Conservation (phyloP, 495 filamentous ascomycete genomes). For the Podospora pseudoanserina region DNA sequence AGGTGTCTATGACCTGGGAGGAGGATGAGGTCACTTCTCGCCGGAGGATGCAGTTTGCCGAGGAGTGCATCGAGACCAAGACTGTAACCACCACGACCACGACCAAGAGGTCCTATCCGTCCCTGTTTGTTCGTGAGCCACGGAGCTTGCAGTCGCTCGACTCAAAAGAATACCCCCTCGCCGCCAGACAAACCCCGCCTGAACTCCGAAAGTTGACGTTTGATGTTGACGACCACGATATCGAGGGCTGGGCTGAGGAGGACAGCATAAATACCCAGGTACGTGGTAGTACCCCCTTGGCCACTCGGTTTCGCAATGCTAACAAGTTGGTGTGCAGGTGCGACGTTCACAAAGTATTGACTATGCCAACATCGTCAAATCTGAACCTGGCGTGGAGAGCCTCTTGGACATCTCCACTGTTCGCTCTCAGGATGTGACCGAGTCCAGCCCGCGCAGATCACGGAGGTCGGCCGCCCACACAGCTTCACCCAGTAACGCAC, state of each 20-base stretch:
- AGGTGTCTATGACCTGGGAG: conserved; percentile 45
- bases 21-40: conserved; percentile 38
- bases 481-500: conserved; percentile 36
- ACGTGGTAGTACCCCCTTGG: not conserved
- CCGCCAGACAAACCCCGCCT: conserved; percentile 71
- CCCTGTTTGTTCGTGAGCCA: conserved; percentile 71
- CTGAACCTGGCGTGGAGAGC: conserved; percentile 34
- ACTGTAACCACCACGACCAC: conserved; percentile 91
- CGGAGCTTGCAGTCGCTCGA: conserved; percentile 71
- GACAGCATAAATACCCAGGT: conserved; percentile 47
- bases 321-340: conserved; percentile 20
- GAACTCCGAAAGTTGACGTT: conserved; percentile 71
- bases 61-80: conserved; percentile 59
- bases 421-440: conserved; percentile 22
- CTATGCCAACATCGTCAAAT: conserved; percentile 32
- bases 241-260: conserved; percentile 59
- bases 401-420: conserved; percentile 24
- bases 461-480: conserved; percentile 27
- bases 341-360: conserved; percentile 35
- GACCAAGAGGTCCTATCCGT: conserved; percentile 84
- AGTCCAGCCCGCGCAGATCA: conserved; percentile 24
- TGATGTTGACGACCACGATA: conserved; percentile 53
- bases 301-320: not conserved
- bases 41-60: conserved; percentile 45
- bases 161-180: conserved; percentile 85